Base-by-base conservation (phyloP, 257 asterid genomes). In the Eustoma russellianum region DNA sequence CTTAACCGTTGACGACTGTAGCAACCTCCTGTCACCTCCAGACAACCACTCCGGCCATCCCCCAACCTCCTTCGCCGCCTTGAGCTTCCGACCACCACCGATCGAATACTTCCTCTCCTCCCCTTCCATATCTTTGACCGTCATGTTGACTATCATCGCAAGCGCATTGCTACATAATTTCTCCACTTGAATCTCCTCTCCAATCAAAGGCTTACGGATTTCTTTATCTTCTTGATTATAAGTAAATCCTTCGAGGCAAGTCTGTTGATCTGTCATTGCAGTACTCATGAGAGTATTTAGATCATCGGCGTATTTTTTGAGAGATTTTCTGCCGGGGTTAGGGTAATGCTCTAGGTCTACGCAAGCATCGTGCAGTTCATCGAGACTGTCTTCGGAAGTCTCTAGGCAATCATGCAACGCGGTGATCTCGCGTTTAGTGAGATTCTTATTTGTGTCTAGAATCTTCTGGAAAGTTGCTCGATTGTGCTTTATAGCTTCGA, bases 201-300 rank as follows among this genome's bases (percentile, higher is more conserved):
- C 79, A 5, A 72, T 15, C 49, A 83, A 50, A 5, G 55, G 71
- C 3, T 81, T 62, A 0, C 95, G 71, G 1, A 73, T 73, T 2
- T 73, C 64, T 53, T 66, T 81, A 11, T 86, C 96, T 5, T 71
- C 68, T 0, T 68, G 53, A 0, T 64, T 68, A 65, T 86, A 73
- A n/a, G 98, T 81, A 61, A 86, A 86, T 0, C 98, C 98, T 64
- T 90, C 98, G 9, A 86, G 67, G 53, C 98, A 90, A 1, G 95
- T 76, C n/a, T 81, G 94, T 71, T 82, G 77, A 50, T 90, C 83
- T 17, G 98, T 90, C 9, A 86, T 83, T 66, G 96, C 81, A 11
- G 94, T 64, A 38, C 93, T 83, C 15, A 90, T 55, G 1, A 90
- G 69, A 17, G 96, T 86, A 62, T 73, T 78, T 28, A 90, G 84